These are phyloP conservation scores for Trapa bicornis DNA, from an alignment of 345 rosid genomes.

Conservation along the genomic window DNA sequence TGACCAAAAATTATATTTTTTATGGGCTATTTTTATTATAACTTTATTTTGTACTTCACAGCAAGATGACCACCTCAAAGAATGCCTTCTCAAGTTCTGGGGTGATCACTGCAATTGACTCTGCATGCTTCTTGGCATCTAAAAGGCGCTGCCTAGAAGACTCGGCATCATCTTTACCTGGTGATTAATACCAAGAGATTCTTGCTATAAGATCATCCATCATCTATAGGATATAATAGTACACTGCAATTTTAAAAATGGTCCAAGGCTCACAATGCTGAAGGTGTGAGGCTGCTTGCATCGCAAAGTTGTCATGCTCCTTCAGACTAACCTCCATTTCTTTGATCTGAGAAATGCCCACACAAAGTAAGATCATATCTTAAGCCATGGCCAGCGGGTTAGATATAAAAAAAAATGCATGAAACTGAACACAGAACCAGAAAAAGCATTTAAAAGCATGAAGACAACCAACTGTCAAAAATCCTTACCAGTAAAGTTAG, in stretches of 20 bases:
- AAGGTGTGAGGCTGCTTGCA: slow-evolving; percentile 36
- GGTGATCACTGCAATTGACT: slow-evolving; percentile 61
- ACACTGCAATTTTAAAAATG: background rate
- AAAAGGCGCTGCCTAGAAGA: slow-evolving; percentile 31
- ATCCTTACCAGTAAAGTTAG: background rate
- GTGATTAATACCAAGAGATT: background rate
- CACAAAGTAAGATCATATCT: slow-evolving; percentile 9
- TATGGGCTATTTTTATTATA: background rate
- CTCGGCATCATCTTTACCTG: slow-evolving; percentile 63
- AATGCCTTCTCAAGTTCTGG: slow-evolving; percentile 68
- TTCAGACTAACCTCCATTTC: slow-evolving; percentile 56
- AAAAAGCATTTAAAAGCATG: background rate
- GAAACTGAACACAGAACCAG: background rate
- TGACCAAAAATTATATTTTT: background rate
- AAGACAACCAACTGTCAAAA: background rate
- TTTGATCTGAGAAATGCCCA: slow-evolving; percentile 33
- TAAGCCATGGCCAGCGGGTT: background rate
- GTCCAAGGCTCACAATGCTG: slow-evolving; percentile 42
- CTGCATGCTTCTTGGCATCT: slow-evolving; percentile 72
- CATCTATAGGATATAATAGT: background rate
- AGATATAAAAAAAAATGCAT: background rate
- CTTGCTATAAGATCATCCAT: background rate
- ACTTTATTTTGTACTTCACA: background rate
- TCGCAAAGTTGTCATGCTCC: slow-evolving; percentile 56
- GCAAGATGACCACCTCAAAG: slow-evolving; percentile 40